A percentile compares a stretch with the other conserved stretches of the same genome.
Conservation (phyloP, 345 rosid genomes). For the Geranium rotundifolium region DNA sequence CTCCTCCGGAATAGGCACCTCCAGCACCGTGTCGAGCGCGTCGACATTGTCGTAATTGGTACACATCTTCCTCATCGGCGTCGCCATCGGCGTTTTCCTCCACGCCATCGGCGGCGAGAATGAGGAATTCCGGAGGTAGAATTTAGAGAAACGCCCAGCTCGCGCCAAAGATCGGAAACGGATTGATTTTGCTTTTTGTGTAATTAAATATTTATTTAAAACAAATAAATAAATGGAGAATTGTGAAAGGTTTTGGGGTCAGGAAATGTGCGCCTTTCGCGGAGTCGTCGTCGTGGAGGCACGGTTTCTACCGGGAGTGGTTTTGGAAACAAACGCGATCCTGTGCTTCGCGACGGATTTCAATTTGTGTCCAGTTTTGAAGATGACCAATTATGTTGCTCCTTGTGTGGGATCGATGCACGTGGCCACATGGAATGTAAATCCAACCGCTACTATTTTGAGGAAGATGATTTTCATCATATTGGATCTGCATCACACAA, state of each 20-base stretch:
- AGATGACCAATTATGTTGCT: no score
- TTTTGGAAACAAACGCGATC: slow-evolving; percentile 1
- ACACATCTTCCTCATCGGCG: slow-evolving; percentile 43
- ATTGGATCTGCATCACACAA: no score
- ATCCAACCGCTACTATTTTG: no score
- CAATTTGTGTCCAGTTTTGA: no score
- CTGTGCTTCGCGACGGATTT: not conserved
- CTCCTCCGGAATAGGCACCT: slow-evolving; percentile 69
- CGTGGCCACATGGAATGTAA: no score
- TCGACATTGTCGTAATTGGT: slow-evolving; percentile 54
- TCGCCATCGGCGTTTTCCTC: not conserved
- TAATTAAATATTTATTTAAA: no score
- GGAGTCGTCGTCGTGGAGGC: slow-evolving; percentile 49
- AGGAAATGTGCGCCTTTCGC: slow-evolving; percentile 4
- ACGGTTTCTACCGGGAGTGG: slow-evolving; percentile 36
- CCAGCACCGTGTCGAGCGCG: slow-evolving; percentile 59
- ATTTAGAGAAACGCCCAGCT: not conserved
- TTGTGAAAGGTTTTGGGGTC: slow-evolving; percentile 1
- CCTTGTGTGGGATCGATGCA: no score
- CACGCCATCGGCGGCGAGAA: not conserved
- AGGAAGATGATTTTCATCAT: no score
- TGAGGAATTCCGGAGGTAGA: not conserved
- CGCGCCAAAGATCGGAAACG: no score
- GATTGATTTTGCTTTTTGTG: no score
- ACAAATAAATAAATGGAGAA: not conserved